Base-by-base conservation (phyloP, 495 filamentous ascomycete species). In the Aspergillus panamensis region DNA sequence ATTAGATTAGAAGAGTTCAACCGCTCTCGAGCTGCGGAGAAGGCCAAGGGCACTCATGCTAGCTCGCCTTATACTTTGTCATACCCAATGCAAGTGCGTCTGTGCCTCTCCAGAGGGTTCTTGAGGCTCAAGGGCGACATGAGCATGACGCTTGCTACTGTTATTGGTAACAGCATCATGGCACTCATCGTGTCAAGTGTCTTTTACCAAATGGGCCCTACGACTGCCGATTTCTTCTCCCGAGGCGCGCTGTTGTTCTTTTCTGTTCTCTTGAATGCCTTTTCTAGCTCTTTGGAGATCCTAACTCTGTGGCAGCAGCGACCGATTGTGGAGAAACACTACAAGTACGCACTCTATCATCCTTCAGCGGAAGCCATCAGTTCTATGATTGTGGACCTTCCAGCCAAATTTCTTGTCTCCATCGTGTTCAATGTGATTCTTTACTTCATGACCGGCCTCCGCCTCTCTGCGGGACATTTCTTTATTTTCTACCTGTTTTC, bases 311-410 rank as follows among this genome's bases (percentile, higher is more conserved):
- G 90, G 69, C 82, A 87, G 17, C 92, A 96, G 81, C 84, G 92
- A 13, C 84, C 88, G 1, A 96, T 97, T 64, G 91, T 97, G 54
- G 92, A 96, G 66, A 97, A 97, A 66, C 92, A 97, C 64, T 74
- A 77, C 52, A 85, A 87, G 58, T 97, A 96, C 67, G 92, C 92
- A n/a, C 77, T 96, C 19, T 96, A 96, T 63, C 92, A 96, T 66
- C 89, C 92, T 0, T 90, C 88, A 4, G 86, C 91, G 13, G 92
- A 96, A 75, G 90, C 91, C 2, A 79, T 95, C 50, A 83, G 91
- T 3, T 91, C 87, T 12, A 91, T 92, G 82, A 73, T 96, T 19
- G 85, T 82, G 56, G 92, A 96, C 63, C 63, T 96, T 62, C 92
- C 92, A 0, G 76, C 79, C 48, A 86, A 85, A 58, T 59, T 82